These are phyloP conservation scores for Fraxinus platypoda DNA, from an alignment of 305 asterid species.

Conservation along the genomic window DNA sequence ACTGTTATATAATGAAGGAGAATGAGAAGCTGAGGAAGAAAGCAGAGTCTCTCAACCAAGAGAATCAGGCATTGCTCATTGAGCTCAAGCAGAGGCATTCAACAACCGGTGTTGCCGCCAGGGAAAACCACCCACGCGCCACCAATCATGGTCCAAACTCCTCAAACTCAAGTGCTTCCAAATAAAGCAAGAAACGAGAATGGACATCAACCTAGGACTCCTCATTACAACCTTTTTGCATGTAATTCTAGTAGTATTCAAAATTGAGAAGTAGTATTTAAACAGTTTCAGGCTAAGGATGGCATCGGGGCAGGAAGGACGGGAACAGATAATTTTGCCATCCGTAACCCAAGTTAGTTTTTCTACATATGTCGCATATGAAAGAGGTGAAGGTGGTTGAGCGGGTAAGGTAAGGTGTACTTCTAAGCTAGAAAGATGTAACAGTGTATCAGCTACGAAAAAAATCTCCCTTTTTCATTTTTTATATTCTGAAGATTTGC, in stretches of 20 bases:
- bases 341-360: background rate
- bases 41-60: slow-evolving; percentile 76
- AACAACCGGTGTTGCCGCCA: slow-evolving; percentile 26
- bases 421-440: background rate
- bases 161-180: slow-evolving; percentile 36
- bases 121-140: background rate
- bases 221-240: background rate
- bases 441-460: slow-evolving; percentile 13
- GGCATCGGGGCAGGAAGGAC: background rate
- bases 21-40: slow-evolving; percentile 79
- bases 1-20: slow-evolving; percentile 68
- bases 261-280: background rate
- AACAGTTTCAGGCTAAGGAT: background rate
- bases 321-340: background rate
- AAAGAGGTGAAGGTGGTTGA: background rate
- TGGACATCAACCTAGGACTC: background rate
- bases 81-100: slow-evolving; percentile 63
- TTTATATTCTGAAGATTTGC: background rate
- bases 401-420: background rate
- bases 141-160: background rate
- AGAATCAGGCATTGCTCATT: slow-evolving; percentile 61
- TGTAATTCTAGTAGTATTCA: background rate
- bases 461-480: background rate
- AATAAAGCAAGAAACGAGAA: slow-evolving; percentile 43
- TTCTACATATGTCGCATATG: slow-evolving; percentile 6